phyloP scores from a whole-genome alignment of 148 eudicot species.

The Polygonum maritimum region DNA sequence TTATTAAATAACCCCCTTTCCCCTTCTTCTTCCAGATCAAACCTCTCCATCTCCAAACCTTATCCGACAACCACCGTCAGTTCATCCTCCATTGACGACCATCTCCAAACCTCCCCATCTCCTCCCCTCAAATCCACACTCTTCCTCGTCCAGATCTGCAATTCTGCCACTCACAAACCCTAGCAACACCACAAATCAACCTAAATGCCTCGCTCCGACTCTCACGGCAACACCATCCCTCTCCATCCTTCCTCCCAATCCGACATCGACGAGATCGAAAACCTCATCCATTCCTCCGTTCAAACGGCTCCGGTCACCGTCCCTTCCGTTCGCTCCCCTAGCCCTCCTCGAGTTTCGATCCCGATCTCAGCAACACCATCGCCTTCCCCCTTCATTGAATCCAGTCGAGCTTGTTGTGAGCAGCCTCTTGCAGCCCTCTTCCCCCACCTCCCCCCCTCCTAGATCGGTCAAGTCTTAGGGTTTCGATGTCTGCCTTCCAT shows the following conservation, averaged over 20 bases:
- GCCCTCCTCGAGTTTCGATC: slow-evolving; percentile 47
- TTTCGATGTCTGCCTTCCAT: no score
- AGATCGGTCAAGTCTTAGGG: no score
- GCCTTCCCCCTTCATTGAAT: slow-evolving; percentile 25
- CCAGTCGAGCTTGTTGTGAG: no score
- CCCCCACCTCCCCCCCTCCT: no score
- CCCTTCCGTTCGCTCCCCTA: slow-evolving; percentile 50
- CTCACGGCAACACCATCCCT: slow-evolving; percentile 34
- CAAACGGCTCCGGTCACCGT: slow-evolving; percentile 33
- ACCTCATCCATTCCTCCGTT: slow-evolving; percentile 52
- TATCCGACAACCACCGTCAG: neutral
- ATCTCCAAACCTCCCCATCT: neutral
- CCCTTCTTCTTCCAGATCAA: no score
- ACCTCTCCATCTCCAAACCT: no score
- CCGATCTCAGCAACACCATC: slow-evolving; percentile 45
- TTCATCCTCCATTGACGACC: slow-evolving; percentile 6
- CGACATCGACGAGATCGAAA: slow-evolving; percentile 95
- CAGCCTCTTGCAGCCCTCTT: no score
- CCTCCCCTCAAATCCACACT: neutral
- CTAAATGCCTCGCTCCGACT: slow-evolving; percentile 13
- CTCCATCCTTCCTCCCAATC: slow-evolving; percentile 74
- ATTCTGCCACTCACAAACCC: neutral
- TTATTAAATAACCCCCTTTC: no score
- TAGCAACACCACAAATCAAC: neutral
- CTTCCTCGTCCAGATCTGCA: neutral